These are phyloP conservation scores for Mycena maculata DNA, from an alignment of 768 basidiomycete genomes.

Conservation along the genomic window DNA sequence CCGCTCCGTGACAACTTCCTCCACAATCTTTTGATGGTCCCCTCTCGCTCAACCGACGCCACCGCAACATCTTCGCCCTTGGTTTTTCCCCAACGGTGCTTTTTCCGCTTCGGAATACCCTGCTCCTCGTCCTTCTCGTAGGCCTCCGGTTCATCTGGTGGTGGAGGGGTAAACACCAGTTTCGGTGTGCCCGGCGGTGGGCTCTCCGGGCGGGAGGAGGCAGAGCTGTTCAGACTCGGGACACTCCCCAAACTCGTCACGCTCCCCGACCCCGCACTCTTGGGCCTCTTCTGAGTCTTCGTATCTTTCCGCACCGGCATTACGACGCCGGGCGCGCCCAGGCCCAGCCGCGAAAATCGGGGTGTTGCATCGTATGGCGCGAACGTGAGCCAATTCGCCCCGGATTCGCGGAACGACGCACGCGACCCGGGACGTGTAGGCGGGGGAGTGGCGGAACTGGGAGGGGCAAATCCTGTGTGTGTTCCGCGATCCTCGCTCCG, in stretches of 20 bases:
- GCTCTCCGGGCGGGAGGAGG: neutral
- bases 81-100: too few species aligned
- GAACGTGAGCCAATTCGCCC: constrained; percentile 9
- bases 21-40: neutral
- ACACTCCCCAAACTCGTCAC: neutral
- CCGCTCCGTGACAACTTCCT: neutral
- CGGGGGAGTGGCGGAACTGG: neutral
- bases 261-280: neutral
- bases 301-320: constrained; percentile 11
- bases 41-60: neutral
- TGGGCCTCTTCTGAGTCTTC: neutral
- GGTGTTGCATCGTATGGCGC: constrained; percentile 4
- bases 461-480: neutral
- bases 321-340: constrained; percentile 7
- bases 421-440: constrained; percentile 1
- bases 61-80: neutral
- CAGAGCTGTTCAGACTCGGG: constrained; percentile 10
- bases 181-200: neutral
- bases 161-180: neutral
- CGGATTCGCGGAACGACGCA: neutral
- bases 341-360: constrained; percentile 5
- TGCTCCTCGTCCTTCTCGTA: neutral
- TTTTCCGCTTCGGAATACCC: too few species aligned
- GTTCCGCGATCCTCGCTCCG: neutral
- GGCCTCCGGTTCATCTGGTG: neutral